Evolutionary conservation across 2,329 filamentous ascomycete species (phyloP).

Genomic region (Colletotrichum kahawae): DNA sequence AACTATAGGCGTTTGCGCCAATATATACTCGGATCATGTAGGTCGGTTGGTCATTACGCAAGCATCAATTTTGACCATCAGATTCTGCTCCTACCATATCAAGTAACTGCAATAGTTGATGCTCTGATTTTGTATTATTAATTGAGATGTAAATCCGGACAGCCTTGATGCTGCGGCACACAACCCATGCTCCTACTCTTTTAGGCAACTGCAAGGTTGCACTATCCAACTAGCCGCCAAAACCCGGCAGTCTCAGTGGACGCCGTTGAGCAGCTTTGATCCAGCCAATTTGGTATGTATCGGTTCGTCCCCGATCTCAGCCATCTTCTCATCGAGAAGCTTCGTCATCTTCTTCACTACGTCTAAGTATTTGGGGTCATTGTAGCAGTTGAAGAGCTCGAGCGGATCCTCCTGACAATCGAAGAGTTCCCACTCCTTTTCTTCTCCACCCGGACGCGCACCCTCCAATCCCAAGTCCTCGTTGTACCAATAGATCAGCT

Average conservation of each 20-base stretch:
- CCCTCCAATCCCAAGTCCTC: conserved; percentile 52
- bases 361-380: conserved; percentile 38
- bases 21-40: background rate
- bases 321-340: conserved; percentile 54
- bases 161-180: background rate
- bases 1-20: background rate
- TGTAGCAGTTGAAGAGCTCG: conserved; percentile 52
- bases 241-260: background rate
- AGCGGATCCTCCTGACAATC: conserved; percentile 55
- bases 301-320: conserved; percentile 53
- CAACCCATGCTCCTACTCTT: background rate
- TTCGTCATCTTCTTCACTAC: conserved; percentile 44
- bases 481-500: conserved; percentile 63
- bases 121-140: background rate
- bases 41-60: background rate
- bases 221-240: background rate
- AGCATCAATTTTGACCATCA: background rate
- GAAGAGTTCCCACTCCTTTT: conserved; percentile 60
- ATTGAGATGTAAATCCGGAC: background rate
- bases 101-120: background rate
- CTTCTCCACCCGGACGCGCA: conserved; percentile 41
- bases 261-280: background rate
- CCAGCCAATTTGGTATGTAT: conserved; percentile 26
- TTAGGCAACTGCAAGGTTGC: background rate
- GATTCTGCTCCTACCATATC: background rate